Percentiles rank a stretch among this genome's conserved stretches.
These are phyloP conservation scores for Starmerella sirachaensis DNA, from an alignment of 805 yeast genomes.

Conservation along the genomic window DNA sequence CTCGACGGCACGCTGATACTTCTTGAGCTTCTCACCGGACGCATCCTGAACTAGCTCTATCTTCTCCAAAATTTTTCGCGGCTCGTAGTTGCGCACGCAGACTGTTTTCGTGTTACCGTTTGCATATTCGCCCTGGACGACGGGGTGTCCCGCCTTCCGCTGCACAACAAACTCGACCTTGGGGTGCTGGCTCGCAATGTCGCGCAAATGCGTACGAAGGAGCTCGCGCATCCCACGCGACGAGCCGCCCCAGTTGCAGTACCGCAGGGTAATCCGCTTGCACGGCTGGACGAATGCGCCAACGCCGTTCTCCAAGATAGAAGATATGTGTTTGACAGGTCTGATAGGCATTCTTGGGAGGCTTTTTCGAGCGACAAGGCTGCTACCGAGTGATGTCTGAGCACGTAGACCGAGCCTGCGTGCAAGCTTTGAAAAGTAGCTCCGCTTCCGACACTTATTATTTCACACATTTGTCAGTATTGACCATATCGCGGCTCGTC, in stretches of 20 bases:
- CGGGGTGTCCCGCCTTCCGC: constrained; percentile 74
- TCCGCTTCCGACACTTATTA: no score
- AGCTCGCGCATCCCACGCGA: constrained; percentile 69
- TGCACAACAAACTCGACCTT: constrained; percentile 59
- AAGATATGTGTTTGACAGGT: constrained; percentile 17
- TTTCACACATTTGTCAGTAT: no score
- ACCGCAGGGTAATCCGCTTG: constrained; percentile 59
- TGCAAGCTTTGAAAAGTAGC: no score
- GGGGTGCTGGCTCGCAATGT: constrained; percentile 49
- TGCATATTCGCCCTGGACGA: constrained; percentile 47
- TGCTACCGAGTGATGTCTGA: no score
- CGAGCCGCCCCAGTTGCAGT: constrained; percentile 94
- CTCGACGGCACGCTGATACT: constrained; percentile 65
- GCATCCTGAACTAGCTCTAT: constrained; percentile 52
- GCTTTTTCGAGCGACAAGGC: no score
- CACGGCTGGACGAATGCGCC: constrained; percentile 39
- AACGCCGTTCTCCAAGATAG: constrained; percentile 26
- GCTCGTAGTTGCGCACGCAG: constrained; percentile 63
- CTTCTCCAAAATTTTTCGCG: constrained; percentile 51
- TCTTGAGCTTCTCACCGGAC: constrained; percentile 50
- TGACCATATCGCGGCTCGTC: no score
- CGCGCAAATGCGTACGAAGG: constrained; percentile 40
- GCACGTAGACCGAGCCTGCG: no score
- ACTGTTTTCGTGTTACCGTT: constrained; percentile 43
- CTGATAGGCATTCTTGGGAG: constrained; percentile 20